These are phyloP conservation scores for Triticum turgidum DNA, from an alignment of 176 grass and related monocot genomes.

Conservation along the genomic window DNA sequence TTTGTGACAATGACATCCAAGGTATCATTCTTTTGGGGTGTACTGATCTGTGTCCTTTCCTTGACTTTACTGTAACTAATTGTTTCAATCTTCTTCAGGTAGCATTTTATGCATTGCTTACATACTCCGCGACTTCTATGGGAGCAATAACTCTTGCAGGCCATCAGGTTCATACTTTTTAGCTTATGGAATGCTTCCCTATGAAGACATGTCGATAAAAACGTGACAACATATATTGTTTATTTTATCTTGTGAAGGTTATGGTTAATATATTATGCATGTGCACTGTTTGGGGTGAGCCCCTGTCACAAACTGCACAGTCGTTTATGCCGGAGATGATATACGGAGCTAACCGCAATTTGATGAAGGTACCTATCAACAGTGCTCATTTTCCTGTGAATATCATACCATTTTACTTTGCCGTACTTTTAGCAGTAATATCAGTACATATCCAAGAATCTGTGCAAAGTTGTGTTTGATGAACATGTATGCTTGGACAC, in stretches of 20 bases:
- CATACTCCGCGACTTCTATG: constrained; percentile 92
- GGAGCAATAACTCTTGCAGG: constrained; percentile 82
- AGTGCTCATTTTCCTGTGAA: neutral
- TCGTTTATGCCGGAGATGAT: constrained; percentile 97
- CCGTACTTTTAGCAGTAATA: neutral
- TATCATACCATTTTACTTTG: neutral
- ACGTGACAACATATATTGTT: constrained; percentile 2
- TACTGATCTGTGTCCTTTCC: neutral
- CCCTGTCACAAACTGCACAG: constrained; percentile 96
- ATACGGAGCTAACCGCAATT: constrained; percentile 82
- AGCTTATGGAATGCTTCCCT: neutral
- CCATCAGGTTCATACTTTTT: constrained; percentile 67
- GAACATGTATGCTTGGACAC: neutral
- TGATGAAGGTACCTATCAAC: constrained; percentile 61
- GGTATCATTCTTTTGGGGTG: constrained; percentile 39
- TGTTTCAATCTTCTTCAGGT: constrained; percentile 57
- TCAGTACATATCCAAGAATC: neutral
- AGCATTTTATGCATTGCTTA: constrained; percentile 92
- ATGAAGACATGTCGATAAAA: neutral
- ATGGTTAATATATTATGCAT: constrained; percentile 94
- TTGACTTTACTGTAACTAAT: neutral
- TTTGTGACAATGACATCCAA: constrained; percentile 98
- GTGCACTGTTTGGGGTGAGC: constrained; percentile 97
- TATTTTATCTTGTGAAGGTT: constrained; percentile 58
- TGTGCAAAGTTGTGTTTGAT: constrained; percentile 14